These are phyloP conservation scores for Arthroderma sp. DNA, from an alignment of 2,329 filamentous ascomycete species.

Conservation along the genomic window DNA sequence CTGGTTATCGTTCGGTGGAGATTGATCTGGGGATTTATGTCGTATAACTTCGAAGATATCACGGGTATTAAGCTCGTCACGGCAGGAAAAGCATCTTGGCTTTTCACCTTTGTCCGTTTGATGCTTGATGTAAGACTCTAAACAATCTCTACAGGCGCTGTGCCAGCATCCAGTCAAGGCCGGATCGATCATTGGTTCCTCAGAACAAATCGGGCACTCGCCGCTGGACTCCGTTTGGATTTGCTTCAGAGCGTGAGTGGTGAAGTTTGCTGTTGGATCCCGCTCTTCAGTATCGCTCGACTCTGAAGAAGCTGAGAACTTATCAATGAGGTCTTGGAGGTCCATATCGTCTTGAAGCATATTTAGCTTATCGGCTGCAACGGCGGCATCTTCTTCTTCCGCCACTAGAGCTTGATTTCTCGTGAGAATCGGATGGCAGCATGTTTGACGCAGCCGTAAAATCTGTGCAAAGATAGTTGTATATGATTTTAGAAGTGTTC, in stretches of 20 bases:
- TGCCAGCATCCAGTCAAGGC: slow-evolving; percentile 96
- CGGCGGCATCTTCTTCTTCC: slow-evolving; percentile 73
- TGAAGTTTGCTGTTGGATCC: slow-evolving; percentile 58
- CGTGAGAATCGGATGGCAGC: slow-evolving; percentile 83
- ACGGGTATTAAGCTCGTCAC: slow-evolving; percentile 63
- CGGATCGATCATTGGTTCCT: slow-evolving; percentile 91
- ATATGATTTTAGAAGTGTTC: slow-evolving; percentile 87
- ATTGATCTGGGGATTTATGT: slow-evolving; percentile 36
- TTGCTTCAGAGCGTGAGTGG: slow-evolving; percentile 74
- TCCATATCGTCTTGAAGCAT: slow-evolving; percentile 95
- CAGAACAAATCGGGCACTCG: slow-evolving; percentile 88
- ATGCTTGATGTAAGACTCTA: slow-evolving; percentile 81
- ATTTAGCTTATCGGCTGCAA: slow-evolving; percentile 62
- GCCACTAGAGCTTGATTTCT: slow-evolving; percentile 72
- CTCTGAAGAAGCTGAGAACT: slow-evolving; percentile 60
- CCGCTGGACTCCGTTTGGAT: slow-evolving; percentile 79
- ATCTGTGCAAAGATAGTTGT: slow-evolving; percentile 97
- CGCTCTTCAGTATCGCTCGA: slow-evolving; percentile 38
- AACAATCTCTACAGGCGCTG: slow-evolving; percentile 84
- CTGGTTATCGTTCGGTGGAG: slow-evolving; percentile 16
- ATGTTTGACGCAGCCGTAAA: slow-evolving; percentile 78
- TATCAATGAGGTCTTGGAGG: slow-evolving; percentile 67
- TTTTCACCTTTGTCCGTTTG: slow-evolving; percentile 62
- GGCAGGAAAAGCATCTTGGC: slow-evolving; percentile 81
- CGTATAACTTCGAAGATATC: slow-evolving; percentile 89